Evolutionary conservation across 305 asterid species (phyloP).

Genomic region (Salvia sclarea): DNA sequence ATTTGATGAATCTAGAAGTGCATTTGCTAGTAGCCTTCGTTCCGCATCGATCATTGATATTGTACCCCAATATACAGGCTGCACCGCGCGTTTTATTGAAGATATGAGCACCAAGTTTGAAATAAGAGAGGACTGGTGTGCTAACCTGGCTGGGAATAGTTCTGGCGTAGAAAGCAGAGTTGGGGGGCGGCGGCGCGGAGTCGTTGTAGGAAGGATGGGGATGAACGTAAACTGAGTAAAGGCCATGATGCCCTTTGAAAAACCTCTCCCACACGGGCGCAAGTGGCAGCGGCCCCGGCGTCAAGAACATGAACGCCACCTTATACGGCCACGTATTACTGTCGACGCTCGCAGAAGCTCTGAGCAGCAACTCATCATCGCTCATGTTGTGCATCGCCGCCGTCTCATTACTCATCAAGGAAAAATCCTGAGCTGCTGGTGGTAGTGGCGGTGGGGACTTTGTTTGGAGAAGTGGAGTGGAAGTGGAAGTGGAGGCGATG

Average conservation of each 20-base stretch:
- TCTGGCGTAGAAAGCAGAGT: slow-evolving; percentile 54
- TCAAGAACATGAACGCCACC: slow-evolving; percentile 81
- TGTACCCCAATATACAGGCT: slow-evolving; percentile 63
- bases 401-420: too few relatives aligned
- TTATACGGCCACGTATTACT: slow-evolving; percentile 21
- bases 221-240: slow-evolving; percentile 59
- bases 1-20: slow-evolving; percentile 60
- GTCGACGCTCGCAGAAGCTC: slow-evolving; percentile 34
- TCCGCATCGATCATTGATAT: slow-evolving; percentile 71
- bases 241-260: slow-evolving; percentile 52
- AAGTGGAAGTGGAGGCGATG: neutral
- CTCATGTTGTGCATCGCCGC: slow-evolving; percentile 50
- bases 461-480: neutral
- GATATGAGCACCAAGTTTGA: too few relatives aligned
- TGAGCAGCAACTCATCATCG: slow-evolving; percentile 53
- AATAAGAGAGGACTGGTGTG: too few relatives aligned
- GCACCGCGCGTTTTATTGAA: too few relatives aligned
- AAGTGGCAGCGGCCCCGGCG: slow-evolving; percentile 67
- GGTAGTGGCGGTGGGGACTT: neutral
- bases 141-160: slow-evolving; percentile 72
- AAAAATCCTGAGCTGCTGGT: too few relatives aligned
- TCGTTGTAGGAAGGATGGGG: slow-evolving; percentile 65
- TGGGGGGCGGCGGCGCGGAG: slow-evolving; percentile 42
- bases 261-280: slow-evolving; percentile 66
- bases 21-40: slow-evolving; percentile 60